Percentiles rank a stretch among this genome's conserved stretches.
These are phyloP conservation scores for Cylindrotheca fusiformis DNA, from an alignment of 108 stramenopile species.

Conservation along the genomic window DNA sequence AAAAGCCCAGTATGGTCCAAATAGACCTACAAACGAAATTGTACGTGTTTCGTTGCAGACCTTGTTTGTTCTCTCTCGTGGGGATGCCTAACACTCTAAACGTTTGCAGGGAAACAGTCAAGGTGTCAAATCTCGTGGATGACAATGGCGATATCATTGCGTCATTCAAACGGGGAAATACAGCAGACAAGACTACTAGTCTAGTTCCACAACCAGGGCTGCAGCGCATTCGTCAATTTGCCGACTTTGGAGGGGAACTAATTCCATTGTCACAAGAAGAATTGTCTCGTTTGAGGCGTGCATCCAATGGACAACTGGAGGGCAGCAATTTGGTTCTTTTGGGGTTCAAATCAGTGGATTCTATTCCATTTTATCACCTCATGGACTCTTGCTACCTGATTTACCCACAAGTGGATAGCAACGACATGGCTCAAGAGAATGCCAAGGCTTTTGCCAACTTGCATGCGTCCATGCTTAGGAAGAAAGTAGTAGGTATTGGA, in stretches of 20 bases:
- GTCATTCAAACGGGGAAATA: conserved; percentile 8
- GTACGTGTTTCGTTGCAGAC: conserved; percentile 22
- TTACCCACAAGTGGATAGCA: conserved; percentile 45
- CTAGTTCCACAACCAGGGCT: conserved; percentile 22
- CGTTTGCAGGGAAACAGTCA: conserved; percentile 18
- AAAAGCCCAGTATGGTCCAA: conserved; percentile 46
- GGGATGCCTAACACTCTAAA: too few relatives aligned
- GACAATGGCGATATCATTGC: conserved; percentile 24
- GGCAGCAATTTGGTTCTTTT: conserved; percentile 41
- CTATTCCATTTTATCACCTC: conserved; percentile 33
- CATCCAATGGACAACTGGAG: conserved; percentile 37
- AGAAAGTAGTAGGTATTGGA: conserved; percentile 68
- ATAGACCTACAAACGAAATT: conserved; percentile 59
- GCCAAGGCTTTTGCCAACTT: conserved; percentile 54
- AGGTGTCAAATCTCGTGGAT: conserved; percentile 9
- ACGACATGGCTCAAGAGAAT: conserved; percentile 44
- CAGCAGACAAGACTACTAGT: conserved; percentile 10
- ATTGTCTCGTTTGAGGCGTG: conserved; percentile 13
- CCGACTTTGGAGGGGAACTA: conserved; percentile 31
- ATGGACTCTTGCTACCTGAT: conserved; percentile 34
- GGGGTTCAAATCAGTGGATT: conserved; percentile 54
- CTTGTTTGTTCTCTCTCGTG: not conserved
- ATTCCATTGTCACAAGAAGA: conserved; percentile 29
- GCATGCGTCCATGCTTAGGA: conserved; percentile 62
- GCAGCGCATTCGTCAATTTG: conserved; percentile 32